Base-by-base conservation (phyloP, 257 asterid species). In the Fraxinus anomala region DNA sequence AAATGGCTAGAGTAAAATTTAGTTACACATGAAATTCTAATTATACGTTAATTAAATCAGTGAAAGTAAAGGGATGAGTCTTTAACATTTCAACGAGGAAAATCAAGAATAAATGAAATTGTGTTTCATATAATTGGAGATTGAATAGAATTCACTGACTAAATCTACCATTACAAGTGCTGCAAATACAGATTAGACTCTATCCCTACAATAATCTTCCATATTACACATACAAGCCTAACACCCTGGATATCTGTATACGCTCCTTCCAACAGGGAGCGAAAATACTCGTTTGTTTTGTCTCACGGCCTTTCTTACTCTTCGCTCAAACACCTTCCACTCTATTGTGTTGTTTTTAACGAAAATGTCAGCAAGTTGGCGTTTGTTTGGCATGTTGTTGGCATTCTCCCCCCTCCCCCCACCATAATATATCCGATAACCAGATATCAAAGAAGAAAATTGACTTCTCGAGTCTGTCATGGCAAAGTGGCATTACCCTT, bases 391-490 rank as follows among this genome's bases (percentile, higher is more conserved):
- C 24, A 96, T 80, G 93, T 93, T n/a, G 99, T 91, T 21, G 1
- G 31, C 31, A 28, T 3, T 2, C 33, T 2, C 33, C 33, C 33
- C 33, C 33, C 33, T 2, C 33, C 33, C 33, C 33, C 33, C 33
- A 30, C 92, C 89, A 1, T 84, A 93, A 71, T 96, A 93, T 74
- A 93, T 83, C 70, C 97, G 84, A 84, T 89, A 96, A 59, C 99
- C 97, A 40, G 96, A 94, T 75, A 93, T 78, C 79, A 96, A 81
- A 26, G 98, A 96, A 23, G 98, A 96, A 84, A 96, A 92, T 75
- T 93, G 97, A 80, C 98, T 96, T 39, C 99, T 98, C 0, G 99
- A 92, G 85, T 96, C 98, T 34, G 98, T 96, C 97, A 96, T 93
- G 83, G 97, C 94, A 80, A 30, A 30, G 33, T 2, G 33, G 33